Base-by-base conservation (phyloP, 2,329 filamentous ascomycete genomes). In the Penicillium sp. region DNA sequence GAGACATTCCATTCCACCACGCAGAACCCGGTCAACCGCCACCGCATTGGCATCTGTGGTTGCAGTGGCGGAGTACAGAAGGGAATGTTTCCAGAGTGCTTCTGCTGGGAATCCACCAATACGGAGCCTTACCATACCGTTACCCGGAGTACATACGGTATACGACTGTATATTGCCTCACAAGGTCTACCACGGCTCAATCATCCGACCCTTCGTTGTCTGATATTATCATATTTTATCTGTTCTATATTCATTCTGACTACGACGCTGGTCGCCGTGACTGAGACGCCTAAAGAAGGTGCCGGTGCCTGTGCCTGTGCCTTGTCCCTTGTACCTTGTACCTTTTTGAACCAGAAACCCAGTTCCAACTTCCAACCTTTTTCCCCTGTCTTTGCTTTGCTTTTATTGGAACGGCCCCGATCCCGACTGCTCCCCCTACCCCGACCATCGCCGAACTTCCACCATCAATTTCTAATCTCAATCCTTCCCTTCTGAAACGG, bases 391-490 rank as follows among this genome's bases (percentile, higher is more conserved):
- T 44, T 36, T 24, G 18, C 4, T 41, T 35, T 40, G 41, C 50
- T 41, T 52, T 52, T 18, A 52, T 52, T 41, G 50, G 37, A 33
- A 52, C 50, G 50, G 50, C 39, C 16, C 47, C 47, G 33, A 24
- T 36, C 33, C 50, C 50, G 50, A 40, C 50, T 31, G n/a, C 22
- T 24, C 24, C n/a, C 41, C 22, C 27, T 13, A 35, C 50, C 39
- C 50, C 50, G 50, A 52, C 50, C 50, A 22, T 43, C 50, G 50
- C 36, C 50, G 50, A 52, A 3, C 50, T 41, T 41, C 50, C 50
- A 52, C 13, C 50, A 2, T 18, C 14, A 27, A 52, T 52, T 52
- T 52, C 50, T 52, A 40, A 52, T 50, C 46, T n/a, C 46, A 14
- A 18, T 27, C 49, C 22, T 24, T 22, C 5, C 18, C 16, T 50